These are phyloP conservation scores for Colletotrichum chlorophyti DNA, from an alignment of 2,329 filamentous ascomycete genomes.

Conservation along the genomic window DNA sequence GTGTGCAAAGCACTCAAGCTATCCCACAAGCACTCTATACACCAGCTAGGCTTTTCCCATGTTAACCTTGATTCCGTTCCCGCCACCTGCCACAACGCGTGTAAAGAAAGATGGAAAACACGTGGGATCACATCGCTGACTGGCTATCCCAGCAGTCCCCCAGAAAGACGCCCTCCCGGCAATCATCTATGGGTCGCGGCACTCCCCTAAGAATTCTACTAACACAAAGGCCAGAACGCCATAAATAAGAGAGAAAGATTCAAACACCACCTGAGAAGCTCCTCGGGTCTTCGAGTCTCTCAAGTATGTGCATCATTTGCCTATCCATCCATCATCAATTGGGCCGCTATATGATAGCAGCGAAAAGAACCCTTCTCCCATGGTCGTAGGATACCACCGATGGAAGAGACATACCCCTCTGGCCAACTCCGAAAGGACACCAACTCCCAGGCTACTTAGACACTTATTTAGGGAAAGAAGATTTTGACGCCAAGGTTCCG, in stretches of 20 bases:
- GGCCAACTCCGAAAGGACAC: slow-evolving; percentile 22
- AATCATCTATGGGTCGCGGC: slow-evolving; percentile 21
- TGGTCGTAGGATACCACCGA: slow-evolving; percentile 1
- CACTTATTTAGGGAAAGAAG: neutral
- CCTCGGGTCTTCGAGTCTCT: neutral
- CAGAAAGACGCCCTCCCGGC: slow-evolving; percentile 6
- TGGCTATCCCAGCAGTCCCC: slow-evolving; percentile 1
- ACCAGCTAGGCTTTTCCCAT: slow-evolving; percentile 10
- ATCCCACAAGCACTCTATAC: slow-evolving; percentile 18
- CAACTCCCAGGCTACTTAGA: slow-evolving; percentile 18
- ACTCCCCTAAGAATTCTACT: slow-evolving; percentile 12
- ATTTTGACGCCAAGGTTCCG: neutral
- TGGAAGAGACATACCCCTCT: neutral
- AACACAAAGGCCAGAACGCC: slow-evolving; percentile 28
- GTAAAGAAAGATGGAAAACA: neutral
- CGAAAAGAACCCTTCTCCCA: too few relatives aligned
- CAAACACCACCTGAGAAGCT: neutral
- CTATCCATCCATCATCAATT: slow-evolving; percentile 13
- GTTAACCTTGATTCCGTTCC: neutral
- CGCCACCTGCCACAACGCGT: neutral
- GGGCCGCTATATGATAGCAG: too few relatives aligned
- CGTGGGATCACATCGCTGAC: too few relatives aligned
- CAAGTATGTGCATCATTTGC: neutral
- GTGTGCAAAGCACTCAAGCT: slow-evolving; percentile 18
- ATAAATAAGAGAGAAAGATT: neutral